Conservation (phyloP, 2,329 filamentous ascomycete genomes). For the Botryotinia narcissicola region DNA sequence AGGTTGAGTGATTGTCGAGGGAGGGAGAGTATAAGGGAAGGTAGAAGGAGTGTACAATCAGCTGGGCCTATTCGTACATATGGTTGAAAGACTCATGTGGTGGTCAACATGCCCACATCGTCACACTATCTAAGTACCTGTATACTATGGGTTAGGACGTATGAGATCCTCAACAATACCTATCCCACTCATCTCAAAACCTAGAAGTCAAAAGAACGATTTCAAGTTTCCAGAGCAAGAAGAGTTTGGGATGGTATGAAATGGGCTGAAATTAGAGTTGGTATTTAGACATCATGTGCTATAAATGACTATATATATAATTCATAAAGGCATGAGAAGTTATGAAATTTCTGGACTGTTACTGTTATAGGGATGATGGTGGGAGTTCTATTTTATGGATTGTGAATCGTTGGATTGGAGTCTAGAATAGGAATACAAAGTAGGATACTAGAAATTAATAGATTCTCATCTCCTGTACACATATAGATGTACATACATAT, state of each 20-base stretch:
- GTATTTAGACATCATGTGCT: too few relatives aligned
- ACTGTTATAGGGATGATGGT: background rate
- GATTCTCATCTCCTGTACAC: background rate
- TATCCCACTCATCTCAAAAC: background rate
- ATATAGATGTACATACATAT: background rate
- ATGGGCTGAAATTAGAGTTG: background rate
- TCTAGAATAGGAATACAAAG: background rate
- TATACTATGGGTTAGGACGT: background rate
- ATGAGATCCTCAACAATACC: background rate
- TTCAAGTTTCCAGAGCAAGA: background rate
- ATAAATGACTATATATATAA: accelerated
- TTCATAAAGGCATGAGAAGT: background rate
- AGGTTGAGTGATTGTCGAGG: background rate
- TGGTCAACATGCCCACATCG: too few relatives aligned
- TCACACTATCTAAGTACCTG: too few relatives aligned
- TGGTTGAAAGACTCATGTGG: background rate
- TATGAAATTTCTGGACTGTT: too few relatives aligned
- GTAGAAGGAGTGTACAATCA: background rate
- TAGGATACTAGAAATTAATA: background rate
- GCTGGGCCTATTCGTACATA: background rate
- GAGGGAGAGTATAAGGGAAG: background rate
- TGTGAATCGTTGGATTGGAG: background rate
- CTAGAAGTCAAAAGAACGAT: background rate
- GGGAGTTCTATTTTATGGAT: background rate
- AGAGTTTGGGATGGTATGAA: background rate